Base-by-base conservation (phyloP, 2,329 filamentous ascomycete genomes). In the Pyrenochaeta sp. region DNA sequence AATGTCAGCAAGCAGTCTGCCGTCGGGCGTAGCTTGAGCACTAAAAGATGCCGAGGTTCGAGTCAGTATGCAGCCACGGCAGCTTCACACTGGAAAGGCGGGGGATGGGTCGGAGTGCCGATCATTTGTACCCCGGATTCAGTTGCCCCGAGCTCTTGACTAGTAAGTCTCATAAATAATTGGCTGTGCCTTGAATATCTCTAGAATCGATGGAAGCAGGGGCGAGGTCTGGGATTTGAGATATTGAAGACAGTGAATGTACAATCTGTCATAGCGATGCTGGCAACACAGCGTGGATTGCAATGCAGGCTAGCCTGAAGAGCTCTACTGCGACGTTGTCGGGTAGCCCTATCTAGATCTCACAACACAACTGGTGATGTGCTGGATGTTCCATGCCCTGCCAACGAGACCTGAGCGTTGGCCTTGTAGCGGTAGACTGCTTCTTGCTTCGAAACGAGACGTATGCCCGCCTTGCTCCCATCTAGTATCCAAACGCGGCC, bases 41-140 rank as follows among this genome's bases (percentile, higher is more conserved):
- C 43, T 47, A 51, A 56, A 52, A 56, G 52, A 60, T 66, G 64
- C 66, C 65, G 66, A 69, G 66, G 66, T 68, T 59, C 61, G 57
- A 54, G 51, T 58, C 52, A 52, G 48, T 44, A 32, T 39, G 44
- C 46, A 46, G 48, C 64, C 27, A 19, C 19, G 32, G 32, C 13
- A 36, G 32, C 30, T 32, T 36, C 9, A 36, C 24, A 22, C 19
- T 27, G 34, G 34, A 22, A 48, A 56, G 62, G 66, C 66, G 64
- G 64, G 63, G 66, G 47, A 19, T 55, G 39, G 37, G 44, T 42
- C 54, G 28, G 39, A 15, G 40, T 27, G 46, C 37, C 40, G 43
- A 53, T 49, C 27, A 44, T 24, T 5, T 36, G 34, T 46, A 52
- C 32, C 34, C 40, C 28, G 28, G 28, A 30, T 30, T 30, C 9